Evolutionary conservation across 352 stramenopile species (phyloP).

Genomic region (Phytophthora nicotianae): DNA sequence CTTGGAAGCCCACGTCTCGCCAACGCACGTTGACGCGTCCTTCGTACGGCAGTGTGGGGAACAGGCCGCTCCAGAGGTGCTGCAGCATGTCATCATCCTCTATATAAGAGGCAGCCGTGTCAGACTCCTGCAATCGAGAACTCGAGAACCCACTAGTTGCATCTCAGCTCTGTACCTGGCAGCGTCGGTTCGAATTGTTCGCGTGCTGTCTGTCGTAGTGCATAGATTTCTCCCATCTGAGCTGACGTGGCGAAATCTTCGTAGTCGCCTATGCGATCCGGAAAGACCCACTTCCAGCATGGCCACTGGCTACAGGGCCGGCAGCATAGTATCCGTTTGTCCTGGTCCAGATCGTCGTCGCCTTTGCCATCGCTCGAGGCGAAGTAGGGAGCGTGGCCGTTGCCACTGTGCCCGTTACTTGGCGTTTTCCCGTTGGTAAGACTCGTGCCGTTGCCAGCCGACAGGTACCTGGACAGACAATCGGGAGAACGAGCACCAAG

Average conservation of each 20-base stretch:
- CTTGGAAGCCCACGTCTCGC: slow-evolving; percentile 73
- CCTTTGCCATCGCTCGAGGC: slow-evolving; percentile 24
- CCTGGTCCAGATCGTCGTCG: slow-evolving; percentile 27
- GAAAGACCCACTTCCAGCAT: slow-evolving; percentile 73
- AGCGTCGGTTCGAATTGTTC: slow-evolving; percentile 59
- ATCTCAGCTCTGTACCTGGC: slow-evolving; percentile 31
- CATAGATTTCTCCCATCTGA: slow-evolving; percentile 68
- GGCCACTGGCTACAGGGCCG: slow-evolving; percentile 45
- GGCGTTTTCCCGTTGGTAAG: slow-evolving; percentile 9
- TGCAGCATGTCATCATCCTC: slow-evolving; percentile 69
- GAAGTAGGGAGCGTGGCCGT: slow-evolving; percentile 22
- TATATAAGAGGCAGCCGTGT: slow-evolving; percentile 18
- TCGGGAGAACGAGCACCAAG: slow-evolving; percentile 19
- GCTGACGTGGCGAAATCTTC: slow-evolving; percentile 68
- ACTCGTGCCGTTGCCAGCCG: slow-evolving; percentile 12
- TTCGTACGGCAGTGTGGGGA: slow-evolving; percentile 69
- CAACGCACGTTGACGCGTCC: slow-evolving; percentile 65
- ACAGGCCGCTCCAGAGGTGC: slow-evolving; percentile 68
- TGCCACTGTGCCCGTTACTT: slow-evolving; percentile 28
- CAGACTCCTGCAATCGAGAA: slow-evolving; percentile 2
- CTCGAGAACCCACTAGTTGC: background rate
- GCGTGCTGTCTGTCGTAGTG: slow-evolving; percentile 57
- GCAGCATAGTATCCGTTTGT: slow-evolving; percentile 23
- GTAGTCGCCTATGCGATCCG: slow-evolving; percentile 59
- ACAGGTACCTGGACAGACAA: slow-evolving; percentile 33